These are phyloP conservation scores for Dichotomopilus funicola DNA, from an alignment of 2,329 filamentous ascomycete species.

Conservation along the genomic window DNA sequence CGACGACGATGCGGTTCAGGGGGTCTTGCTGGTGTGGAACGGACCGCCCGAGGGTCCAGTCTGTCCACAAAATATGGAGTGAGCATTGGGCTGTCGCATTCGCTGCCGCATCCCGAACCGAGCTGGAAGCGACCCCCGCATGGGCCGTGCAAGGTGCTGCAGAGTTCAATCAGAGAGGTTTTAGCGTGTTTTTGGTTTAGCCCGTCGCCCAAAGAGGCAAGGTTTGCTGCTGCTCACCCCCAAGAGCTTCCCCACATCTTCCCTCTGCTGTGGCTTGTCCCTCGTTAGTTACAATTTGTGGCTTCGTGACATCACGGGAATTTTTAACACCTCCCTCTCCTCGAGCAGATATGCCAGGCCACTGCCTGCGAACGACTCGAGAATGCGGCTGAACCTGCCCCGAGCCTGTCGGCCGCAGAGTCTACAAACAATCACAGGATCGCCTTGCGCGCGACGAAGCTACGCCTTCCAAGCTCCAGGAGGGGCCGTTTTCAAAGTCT, in stretches of 20 bases:
- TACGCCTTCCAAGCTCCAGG: conserved; percentile 78
- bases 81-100: conserved; percentile 12
- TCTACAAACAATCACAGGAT: neutral
- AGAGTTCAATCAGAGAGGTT: no score
- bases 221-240: no score
- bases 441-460: conserved; percentile 34
- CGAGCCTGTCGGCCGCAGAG: conserved; percentile 17
- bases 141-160: neutral
- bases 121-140: conserved; percentile 5
- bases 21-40: conserved; percentile 13
- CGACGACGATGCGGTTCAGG: conserved; percentile 10
- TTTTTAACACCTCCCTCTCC: no score
- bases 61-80: conserved; percentile 15
- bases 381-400: conserved; percentile 23
- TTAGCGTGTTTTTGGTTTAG: neutral
- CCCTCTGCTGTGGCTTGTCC: conserved; percentile 1
- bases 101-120: conserved; percentile 8
- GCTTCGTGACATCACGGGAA: neutral
- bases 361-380: conserved; percentile 13
- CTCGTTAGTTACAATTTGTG: neutral
- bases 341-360: conserved; percentile 13
- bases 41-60: neutral
- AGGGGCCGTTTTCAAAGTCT: conserved; percentile 77
- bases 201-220: no score
- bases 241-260: neutral